Evolutionary conservation across 2,329 filamentous ascomycete species (phyloP).

Genomic region (Cyphellophora europaea): DNA sequence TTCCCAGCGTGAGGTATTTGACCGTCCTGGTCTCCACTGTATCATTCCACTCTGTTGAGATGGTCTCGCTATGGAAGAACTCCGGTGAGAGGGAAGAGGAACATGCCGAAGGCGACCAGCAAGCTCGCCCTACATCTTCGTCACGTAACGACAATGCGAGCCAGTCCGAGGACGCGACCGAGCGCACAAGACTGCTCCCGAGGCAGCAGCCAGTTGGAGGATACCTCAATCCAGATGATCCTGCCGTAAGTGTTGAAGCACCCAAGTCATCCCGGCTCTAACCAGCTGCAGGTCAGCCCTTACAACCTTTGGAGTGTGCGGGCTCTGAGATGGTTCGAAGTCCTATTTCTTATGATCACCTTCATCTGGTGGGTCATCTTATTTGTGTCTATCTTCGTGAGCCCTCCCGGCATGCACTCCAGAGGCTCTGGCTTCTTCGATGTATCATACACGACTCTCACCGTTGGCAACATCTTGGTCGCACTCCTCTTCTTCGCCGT

Average conservation of each 20-base stretch:
- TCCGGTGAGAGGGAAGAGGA: slow-evolving; percentile 37
- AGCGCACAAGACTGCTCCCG: slow-evolving; percentile 55
- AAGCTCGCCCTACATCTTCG: slow-evolving; percentile 12
- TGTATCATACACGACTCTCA: slow-evolving; percentile 73
- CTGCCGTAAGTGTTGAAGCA: slow-evolving; percentile 52
- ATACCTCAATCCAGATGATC: slow-evolving; percentile 70
- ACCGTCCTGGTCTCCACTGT: too few species aligned
- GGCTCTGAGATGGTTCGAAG: slow-evolving; percentile 65
- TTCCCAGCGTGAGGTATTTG: too few species aligned
- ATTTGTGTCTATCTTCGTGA: slow-evolving; percentile 84
- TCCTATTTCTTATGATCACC: slow-evolving; percentile 64
- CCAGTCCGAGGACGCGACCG: slow-evolving; percentile 39
- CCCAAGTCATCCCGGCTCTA: background rate
- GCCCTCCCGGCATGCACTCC: slow-evolving; percentile 74
- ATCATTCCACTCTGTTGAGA: too few species aligned
- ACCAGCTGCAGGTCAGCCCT: slow-evolving; percentile 52
- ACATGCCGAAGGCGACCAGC: slow-evolving; percentile 21
- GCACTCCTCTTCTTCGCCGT: slow-evolving; percentile 78
- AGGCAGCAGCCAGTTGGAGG: slow-evolving; percentile 50
- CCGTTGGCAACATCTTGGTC: slow-evolving; percentile 65
- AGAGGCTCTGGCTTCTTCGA: slow-evolving; percentile 89
- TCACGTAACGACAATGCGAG: slow-evolving; percentile 2
- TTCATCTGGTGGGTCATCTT: slow-evolving; percentile 91
- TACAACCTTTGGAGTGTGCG: slow-evolving; percentile 94
- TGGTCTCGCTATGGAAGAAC: slow-evolving; percentile 45